Percentiles rank a stretch among this genome's conserved stretches.
Evolutionary conservation across 768 basidiomycete species (phyloP).

Genomic region (Austroboletus eburneus): DNA sequence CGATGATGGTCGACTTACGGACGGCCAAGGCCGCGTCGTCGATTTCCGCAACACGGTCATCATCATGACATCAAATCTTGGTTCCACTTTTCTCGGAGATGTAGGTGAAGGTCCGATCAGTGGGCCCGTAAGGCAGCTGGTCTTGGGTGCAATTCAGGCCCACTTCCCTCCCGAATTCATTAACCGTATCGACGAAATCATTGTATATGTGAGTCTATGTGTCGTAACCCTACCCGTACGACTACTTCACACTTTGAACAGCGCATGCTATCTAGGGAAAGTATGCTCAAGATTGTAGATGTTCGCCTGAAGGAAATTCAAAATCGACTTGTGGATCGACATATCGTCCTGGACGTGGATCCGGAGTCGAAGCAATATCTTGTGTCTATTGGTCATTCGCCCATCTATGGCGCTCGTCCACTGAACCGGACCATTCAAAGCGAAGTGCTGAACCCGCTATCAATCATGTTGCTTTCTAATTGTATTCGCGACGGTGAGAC

Average conservation of each 20-base stretch:
- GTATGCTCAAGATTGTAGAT: conserved; percentile 84
- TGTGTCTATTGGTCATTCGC: conserved; percentile 70
- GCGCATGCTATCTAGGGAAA: conserved; percentile 72
- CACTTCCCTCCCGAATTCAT: conserved; percentile 94
- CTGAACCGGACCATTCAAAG: conserved; percentile 88
- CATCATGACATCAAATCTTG: conserved; percentile 93
- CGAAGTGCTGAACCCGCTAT: conserved; percentile 89
- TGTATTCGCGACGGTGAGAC: conserved; percentile 78
- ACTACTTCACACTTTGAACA: conserved; percentile 34
- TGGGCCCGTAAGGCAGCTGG: conserved; percentile 54
- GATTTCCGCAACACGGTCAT: conserved; percentile 91
- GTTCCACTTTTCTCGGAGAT: conserved; percentile 71
- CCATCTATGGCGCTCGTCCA: conserved; percentile 88
- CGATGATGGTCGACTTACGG: conserved; percentile 89
- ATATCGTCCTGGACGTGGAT: conserved; percentile 78
- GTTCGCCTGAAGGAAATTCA: conserved; percentile 84
- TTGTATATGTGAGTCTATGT: conserved; percentile 52
- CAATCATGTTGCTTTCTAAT: conserved; percentile 78
- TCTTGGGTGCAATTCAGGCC: conserved; percentile 72
- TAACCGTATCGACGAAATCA: conserved; percentile 84
- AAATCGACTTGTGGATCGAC: conserved; percentile 70
- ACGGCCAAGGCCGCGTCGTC: conserved; percentile 86
- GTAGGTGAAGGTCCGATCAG: conserved; percentile 69
- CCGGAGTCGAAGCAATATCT: conserved; percentile 73
- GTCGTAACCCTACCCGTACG: background rate